These are phyloP conservation scores for Apophysomyces ossiformis DNA, from an alignment of 371 early-diverging fungal species.

Conservation along the genomic window DNA sequence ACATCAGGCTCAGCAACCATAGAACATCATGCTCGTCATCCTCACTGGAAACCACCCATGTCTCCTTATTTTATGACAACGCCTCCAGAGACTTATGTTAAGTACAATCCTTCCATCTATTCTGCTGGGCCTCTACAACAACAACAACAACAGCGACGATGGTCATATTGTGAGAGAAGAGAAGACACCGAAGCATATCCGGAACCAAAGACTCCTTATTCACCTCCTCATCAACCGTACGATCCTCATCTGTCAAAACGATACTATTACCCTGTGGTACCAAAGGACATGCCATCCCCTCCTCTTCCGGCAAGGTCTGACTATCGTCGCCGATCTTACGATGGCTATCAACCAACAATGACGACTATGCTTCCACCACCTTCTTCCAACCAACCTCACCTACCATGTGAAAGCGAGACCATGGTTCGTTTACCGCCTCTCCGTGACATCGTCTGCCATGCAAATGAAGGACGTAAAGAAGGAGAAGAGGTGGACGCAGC, in stretches of 20 bases:
- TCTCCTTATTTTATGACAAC: neutral
- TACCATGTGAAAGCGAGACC: neutral
- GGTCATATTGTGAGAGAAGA: neutral
- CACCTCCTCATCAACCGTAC: slow-evolving; percentile 21
- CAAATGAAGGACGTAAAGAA: slow-evolving; percentile 15
- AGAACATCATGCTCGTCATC: no score
- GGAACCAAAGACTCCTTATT: slow-evolving; percentile 14
- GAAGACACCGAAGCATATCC: neutral
- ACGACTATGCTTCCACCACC: neutral
- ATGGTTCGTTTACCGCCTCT: slow-evolving; percentile 23
- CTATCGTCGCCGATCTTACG: neutral
- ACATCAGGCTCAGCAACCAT: no score
- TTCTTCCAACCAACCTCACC: neutral
- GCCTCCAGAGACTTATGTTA: neutral
- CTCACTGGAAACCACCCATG: neutral
- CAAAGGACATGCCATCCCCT: slow-evolving; percentile 10
- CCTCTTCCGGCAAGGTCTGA: slow-evolving; percentile 1
- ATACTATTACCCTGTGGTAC: neutral
- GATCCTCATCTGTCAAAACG: slow-evolving; percentile 6
- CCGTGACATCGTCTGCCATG: slow-evolving; percentile 18
- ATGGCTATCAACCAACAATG: neutral
- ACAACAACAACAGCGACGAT: neutral
- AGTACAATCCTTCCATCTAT: neutral
- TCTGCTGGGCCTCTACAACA: no score
- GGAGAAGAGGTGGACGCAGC: slow-evolving; percentile 32